Conservation (phyloP, 257 asterid genomes). For the Solanum boliviense region DNA sequence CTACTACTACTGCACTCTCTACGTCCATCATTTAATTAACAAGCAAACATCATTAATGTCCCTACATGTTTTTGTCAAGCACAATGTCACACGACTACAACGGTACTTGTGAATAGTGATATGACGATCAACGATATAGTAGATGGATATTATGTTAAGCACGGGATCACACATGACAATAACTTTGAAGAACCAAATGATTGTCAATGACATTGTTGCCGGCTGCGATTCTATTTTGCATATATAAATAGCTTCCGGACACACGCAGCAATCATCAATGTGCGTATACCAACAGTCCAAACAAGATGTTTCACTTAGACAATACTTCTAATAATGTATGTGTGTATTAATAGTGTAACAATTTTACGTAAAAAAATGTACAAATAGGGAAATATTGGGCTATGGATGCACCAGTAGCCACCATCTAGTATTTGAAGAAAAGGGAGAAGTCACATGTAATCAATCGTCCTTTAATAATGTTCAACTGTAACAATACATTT, state of each 20-base stretch:
- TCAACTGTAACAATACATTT: background rate
- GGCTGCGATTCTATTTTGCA: background rate
- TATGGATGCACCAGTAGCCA: too few species aligned
- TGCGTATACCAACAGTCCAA: background rate
- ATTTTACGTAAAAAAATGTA: too few species aligned
- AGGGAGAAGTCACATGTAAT: too few species aligned
- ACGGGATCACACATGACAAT: too few species aligned
- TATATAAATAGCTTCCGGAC: background rate
- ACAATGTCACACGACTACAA: background rate
- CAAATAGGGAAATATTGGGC: too few species aligned
- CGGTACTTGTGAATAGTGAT: background rate
- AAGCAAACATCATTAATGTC: too few species aligned
- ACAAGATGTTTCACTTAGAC: background rate
- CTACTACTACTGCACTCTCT: too few species aligned
- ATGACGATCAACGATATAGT: background rate
- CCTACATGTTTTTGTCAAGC: too few species aligned
- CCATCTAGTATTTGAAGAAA: too few species aligned
- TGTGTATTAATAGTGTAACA: background rate
- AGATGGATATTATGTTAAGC: too few species aligned
- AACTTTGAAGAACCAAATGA: background rate
- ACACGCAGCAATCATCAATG: background rate
- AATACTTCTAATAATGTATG: background rate
- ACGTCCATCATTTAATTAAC: too few species aligned
- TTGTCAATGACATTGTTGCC: background rate
- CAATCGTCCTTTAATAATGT: background rate